Conservation (phyloP, 2,329 filamentous ascomycete genomes). For the Mollisia scopiformis region DNA sequence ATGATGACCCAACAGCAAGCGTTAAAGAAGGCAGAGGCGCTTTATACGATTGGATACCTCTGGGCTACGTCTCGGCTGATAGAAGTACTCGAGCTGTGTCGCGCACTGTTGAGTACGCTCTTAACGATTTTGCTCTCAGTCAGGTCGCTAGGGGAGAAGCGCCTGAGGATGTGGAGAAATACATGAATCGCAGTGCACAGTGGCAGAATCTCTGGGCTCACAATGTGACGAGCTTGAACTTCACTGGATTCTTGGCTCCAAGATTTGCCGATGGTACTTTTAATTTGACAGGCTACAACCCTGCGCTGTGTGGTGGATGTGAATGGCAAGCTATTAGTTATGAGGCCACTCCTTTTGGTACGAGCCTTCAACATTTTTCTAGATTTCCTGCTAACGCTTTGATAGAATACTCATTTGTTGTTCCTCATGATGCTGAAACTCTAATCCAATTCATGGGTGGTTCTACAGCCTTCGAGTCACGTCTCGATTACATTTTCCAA, state of each 20-base stretch:
- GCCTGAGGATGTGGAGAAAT: constrained; percentile 53
- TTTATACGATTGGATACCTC: background rate
- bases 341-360: constrained; percentile 3
- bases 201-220: constrained; percentile 50
- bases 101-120: constrained; percentile 74
- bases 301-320: constrained; percentile 53
- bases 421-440: constrained; percentile 51
- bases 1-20: background rate
- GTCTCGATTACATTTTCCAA: constrained; percentile 57
- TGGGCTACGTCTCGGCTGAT: background rate
- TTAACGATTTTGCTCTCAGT: constrained; percentile 72
- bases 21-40: background rate
- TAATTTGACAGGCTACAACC: background rate
- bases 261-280: constrained; percentile 2
- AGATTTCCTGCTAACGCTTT: background rate
- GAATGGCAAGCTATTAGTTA: constrained; percentile 7
- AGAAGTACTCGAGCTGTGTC: constrained; percentile 64
- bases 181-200: constrained; percentile 54
- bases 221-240: background rate
- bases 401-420: constrained; percentile 16
- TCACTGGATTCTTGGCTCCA: background rate
- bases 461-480: constrained; percentile 54
- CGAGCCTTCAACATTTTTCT: too few species aligned
- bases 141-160: constrained; percentile 1
- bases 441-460: constrained; percentile 61